Evolutionary conservation across 306 rosid genomes (phyloP).

Genomic region (Erythrophleum fordii): DNA sequence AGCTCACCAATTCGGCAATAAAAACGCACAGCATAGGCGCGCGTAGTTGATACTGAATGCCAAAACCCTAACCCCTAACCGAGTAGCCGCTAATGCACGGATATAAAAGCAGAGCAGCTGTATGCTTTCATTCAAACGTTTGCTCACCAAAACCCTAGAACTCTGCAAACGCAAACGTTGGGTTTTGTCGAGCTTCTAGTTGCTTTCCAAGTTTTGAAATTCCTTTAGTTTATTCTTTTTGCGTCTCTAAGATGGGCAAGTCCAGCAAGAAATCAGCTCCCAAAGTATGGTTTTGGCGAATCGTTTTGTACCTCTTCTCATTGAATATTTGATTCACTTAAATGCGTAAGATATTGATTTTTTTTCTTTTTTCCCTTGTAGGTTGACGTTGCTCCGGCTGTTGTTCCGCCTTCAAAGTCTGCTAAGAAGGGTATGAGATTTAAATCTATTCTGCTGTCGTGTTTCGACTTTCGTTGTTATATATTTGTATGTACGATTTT

Average conservation of each 20-base stretch:
- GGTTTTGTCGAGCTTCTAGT: slow-evolving; percentile 56
- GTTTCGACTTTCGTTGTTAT: background rate
- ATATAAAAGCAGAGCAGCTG: slow-evolving; percentile 28
- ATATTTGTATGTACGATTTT: background rate
- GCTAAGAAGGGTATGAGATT: slow-evolving; percentile 62
- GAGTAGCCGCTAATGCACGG: background rate
- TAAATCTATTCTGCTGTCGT: background rate
- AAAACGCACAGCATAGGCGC: background rate
- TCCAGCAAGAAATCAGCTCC: slow-evolving; percentile 80
- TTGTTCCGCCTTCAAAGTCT: slow-evolving; percentile 50
- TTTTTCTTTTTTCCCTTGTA: slow-evolving; percentile 21
- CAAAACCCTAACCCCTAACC: slow-evolving; percentile 44
- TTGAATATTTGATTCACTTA: background rate
- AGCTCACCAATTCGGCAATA: too few relatives aligned
- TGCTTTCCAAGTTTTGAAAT: background rate
- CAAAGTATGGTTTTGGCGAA: slow-evolving; percentile 47
- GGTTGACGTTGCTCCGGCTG: slow-evolving; percentile 74
- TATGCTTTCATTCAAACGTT: background rate
- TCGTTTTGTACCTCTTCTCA: background rate
- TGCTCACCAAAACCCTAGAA: slow-evolving; percentile 51
- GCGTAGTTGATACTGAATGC: background rate
- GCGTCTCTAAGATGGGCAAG: slow-evolving; percentile 56
- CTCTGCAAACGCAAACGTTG: slow-evolving; percentile 16
- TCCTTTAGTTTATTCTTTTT: background rate
- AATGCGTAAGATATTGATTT: background rate